Conservation (phyloP, 352 stramenopile species). For the Phytophthora fragariae region DNA sequence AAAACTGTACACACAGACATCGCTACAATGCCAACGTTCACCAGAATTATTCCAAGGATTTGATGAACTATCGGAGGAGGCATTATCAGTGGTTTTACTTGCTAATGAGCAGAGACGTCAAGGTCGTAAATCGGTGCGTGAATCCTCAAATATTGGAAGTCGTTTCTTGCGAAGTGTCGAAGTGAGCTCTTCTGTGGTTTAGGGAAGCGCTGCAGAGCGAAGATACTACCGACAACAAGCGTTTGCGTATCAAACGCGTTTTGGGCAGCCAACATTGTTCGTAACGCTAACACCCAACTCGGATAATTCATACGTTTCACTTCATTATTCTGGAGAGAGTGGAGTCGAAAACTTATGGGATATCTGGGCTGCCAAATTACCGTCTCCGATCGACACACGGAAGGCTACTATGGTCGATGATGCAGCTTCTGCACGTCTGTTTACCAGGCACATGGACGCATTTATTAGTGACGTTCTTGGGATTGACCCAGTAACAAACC, state of each 20-base stretch:
- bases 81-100: background rate
- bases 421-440: conserved; percentile 9
- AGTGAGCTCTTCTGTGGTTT: background rate
- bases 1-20: background rate
- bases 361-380: no score
- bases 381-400: no score
- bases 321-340: no score
- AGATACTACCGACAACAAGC: background rate
- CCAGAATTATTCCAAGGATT: background rate
- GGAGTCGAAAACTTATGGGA: no score
- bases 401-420: conserved; percentile 8
- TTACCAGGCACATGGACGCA: conserved; percentile 18
- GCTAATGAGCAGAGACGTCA: background rate
- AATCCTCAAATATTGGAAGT: no score
- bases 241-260: background rate
- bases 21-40: background rate
- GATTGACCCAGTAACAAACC: no score
- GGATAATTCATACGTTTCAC: background rate
- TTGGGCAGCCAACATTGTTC: background rate
- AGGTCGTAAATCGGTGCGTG: background rate
- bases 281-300: background rate
- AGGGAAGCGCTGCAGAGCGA: background rate
- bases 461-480: background rate
- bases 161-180: background rate
- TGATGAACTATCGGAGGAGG: background rate